phyloP scores from a whole-genome alignment of 1,284 basidiomycete genomes.

The Puccinia horiana region DNA sequence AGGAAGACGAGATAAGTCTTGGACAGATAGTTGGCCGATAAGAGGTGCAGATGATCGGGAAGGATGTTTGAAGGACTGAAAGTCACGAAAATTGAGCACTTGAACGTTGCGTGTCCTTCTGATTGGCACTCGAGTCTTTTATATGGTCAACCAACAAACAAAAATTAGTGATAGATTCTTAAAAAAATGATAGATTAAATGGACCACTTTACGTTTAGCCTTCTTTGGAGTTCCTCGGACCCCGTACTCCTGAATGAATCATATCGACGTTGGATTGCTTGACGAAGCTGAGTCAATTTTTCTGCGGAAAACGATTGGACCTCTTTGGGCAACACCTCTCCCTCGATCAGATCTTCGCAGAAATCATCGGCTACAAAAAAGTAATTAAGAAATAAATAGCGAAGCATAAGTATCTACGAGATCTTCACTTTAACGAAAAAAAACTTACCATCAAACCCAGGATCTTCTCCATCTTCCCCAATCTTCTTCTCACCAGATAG shows the following conservation, averaged over 20 bases:
- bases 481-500: neutral
- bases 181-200: neutral
- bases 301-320: neutral
- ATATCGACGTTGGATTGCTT: neutral
- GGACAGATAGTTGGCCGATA: constrained; percentile 16
- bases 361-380: constrained; percentile 22
- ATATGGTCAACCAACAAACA: no score
- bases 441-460: constrained; percentile 42
- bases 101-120: constrained; percentile 14
- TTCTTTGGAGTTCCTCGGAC: constrained; percentile 24
- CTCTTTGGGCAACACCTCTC: neutral
- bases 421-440: neutral
- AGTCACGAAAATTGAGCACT: constrained; percentile 14
- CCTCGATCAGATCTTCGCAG: constrained; percentile 33
- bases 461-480: neutral
- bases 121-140: neutral
- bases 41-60: neutral
- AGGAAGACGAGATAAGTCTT: constrained; percentile 27
- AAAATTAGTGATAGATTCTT: no score
- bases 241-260: constrained; percentile 11
- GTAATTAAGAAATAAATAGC: neutral
- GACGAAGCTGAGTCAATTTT: neutral
- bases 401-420: neutral
- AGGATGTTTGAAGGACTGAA: neutral
- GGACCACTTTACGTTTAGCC: constrained; percentile 13